These are phyloP conservation scores for Pontederia crassipes DNA, from an alignment of 176 grass and related monocot genomes.

Conservation along the genomic window DNA sequence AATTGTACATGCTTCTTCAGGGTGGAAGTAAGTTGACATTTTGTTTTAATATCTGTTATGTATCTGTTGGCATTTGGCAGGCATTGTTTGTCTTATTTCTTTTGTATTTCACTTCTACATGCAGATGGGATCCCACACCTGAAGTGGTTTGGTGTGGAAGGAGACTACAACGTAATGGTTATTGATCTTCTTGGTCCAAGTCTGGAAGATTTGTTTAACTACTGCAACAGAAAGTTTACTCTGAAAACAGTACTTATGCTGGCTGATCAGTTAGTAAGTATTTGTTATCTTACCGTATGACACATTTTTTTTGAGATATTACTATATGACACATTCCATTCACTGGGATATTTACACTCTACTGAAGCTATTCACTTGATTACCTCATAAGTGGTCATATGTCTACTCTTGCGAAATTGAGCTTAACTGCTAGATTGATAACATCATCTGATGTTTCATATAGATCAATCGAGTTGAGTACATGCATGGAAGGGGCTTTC, in stretches of 20 bases:
- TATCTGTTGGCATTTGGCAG: background rate
- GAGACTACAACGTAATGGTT: constrained; percentile 79
- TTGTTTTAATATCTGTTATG: constrained; percentile 1
- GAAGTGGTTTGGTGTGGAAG: constrained; percentile 81
- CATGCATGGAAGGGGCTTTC: constrained; percentile 88
- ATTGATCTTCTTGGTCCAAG: constrained; percentile 96
- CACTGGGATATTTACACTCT: background rate
- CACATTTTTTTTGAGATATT: too few species aligned
- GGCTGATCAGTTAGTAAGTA: constrained; percentile 78
- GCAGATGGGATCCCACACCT: constrained; percentile 73
- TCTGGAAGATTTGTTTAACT: constrained; percentile 85
- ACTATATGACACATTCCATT: background rate
- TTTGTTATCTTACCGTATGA: background rate
- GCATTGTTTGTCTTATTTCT: constrained; percentile 1
- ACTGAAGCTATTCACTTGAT: background rate
- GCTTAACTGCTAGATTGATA: background rate
- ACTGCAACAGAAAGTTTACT: constrained; percentile 66
- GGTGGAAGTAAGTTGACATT: constrained; percentile 65
- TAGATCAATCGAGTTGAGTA: constrained; percentile 88
- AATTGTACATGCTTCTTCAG: constrained; percentile 86
- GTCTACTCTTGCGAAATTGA: background rate
- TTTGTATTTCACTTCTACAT: constrained; percentile 9
- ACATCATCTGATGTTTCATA: background rate
- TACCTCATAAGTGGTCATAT: background rate
- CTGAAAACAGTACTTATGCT: constrained; percentile 96